Base-by-base conservation (phyloP, 2,329 filamentous ascomycete species). In the Drechslerella coelobrocha region DNA sequence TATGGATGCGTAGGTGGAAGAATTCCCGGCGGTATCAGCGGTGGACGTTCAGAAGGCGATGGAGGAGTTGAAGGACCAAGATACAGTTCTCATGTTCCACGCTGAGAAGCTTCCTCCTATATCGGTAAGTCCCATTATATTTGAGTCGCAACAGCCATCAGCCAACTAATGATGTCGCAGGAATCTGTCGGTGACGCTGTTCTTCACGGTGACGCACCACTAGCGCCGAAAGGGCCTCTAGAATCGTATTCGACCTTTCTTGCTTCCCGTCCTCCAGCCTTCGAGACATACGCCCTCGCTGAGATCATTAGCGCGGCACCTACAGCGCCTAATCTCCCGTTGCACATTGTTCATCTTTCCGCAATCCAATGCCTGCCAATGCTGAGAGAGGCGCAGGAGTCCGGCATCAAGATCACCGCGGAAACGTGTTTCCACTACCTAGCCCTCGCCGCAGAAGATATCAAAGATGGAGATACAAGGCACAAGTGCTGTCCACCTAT, bases 11-110 rank as follows among this genome's bases (percentile, higher is more conserved):
- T 75, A 93, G 90, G 90, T 97, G 47, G 91, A 96, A 47, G 94
- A 99, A 78, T 99, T 99, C 78, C 94, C 94, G 0, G 91, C 92
- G 24, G 88, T 97, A n/a, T 89, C 89, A 0, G 84, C 90, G 0
- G 79, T 80, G 12, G 94, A 97, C 78, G 89, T 97, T 65, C 82
- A 85, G 0, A 84, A 89, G 39, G 92, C 90, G 45, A 92, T 99
- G 85, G 82, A 83, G 27, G 90, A 89, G 50, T 85, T 99, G 72
- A 89, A 90, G 71, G 71, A 73, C 34, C 61, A 74, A 59, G 85
- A 91, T 17, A 97, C 94, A 1, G 96, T 92, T 0, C 86, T 97
- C 76, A 97, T 99, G 93, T 99, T 99, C 82, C 94, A 99, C 78
- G 94, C 94, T 62, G 94, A 99, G 80, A 97, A 97, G 92, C 88